Evolutionary conservation across 805 yeast species (phyloP).

Genomic region (Suhomyces prunicola): DNA sequence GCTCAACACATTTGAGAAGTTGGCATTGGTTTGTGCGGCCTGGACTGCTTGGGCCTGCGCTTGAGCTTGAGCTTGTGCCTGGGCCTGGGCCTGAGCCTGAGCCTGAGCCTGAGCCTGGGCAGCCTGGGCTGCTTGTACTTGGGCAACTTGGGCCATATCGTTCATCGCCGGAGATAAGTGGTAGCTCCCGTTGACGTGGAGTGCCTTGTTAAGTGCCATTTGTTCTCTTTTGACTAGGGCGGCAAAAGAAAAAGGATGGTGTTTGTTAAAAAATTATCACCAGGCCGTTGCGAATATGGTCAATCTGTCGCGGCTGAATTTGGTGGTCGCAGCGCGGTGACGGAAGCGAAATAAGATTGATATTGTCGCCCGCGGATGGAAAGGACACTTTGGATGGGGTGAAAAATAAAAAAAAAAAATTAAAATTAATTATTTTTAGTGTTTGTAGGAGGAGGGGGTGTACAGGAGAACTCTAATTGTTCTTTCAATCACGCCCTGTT

Average conservation of each 20-base stretch:
- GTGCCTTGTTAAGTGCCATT: constrained; percentile 7
- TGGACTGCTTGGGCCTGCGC: constrained; percentile 1
- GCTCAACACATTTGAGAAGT: constrained; percentile 19
- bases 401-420: not conserved
- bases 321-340: constrained; percentile 3
- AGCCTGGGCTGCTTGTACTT: not conserved
- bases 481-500: not conserved
- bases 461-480: not conserved
- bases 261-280: not conserved
- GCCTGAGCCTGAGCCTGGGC: constrained; percentile 4
- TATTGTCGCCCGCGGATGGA: constrained; percentile 2
- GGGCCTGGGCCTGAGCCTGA: constrained; percentile 4
- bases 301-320: constrained; percentile 1
- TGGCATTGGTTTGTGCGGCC: not conserved
- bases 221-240: not conserved
- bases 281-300: constrained; percentile 1
- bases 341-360: constrained; percentile 5
- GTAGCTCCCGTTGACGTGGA: constrained; percentile 6
- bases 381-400: not conserved
- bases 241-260: not conserved
- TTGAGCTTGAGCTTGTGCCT: constrained; percentile 4
- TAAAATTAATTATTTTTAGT: not conserved
- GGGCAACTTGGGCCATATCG: constrained; percentile 10
- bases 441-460: not conserved
- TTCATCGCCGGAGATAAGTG: constrained; percentile 5